phyloP scores from a whole-genome alignment of 2,329 filamentous ascomycete species.

The Shiraia sp. region DNA sequence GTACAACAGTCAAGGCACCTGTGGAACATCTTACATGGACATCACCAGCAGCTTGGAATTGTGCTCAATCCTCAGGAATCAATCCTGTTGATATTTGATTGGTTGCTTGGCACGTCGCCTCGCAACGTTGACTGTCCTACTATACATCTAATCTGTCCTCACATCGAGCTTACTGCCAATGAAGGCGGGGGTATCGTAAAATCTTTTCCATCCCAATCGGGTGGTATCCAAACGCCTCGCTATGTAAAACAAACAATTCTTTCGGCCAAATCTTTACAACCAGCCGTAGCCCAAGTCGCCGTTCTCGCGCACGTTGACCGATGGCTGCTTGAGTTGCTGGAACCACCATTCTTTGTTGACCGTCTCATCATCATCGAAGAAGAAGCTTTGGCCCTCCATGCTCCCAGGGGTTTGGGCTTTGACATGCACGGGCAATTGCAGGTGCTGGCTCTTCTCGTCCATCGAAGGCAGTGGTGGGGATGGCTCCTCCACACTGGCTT shows the following conservation, averaged over 20 bases:
- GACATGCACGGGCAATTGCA: constrained; percentile 29
- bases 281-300: constrained; percentile 44
- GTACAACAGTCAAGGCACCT: no score
- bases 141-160: constrained; percentile 26
- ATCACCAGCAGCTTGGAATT: no score
- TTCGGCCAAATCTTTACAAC: constrained; percentile 31
- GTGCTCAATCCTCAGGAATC: no score
- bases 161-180: constrained; percentile 16
- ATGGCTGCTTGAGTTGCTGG: constrained; percentile 42
- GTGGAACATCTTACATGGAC: no score
- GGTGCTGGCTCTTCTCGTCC: constrained; percentile 20
- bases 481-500: constrained; percentile 47
- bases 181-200: constrained; percentile 37
- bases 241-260: constrained; percentile 26
- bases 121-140: neutral
- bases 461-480: constrained; percentile 31
- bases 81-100: no score
- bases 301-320: constrained; percentile 42
- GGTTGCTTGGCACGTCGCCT: neutral
- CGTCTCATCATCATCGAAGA: constrained; percentile 45
- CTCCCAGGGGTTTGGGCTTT: constrained; percentile 34
- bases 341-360: constrained; percentile 48
- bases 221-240: constrained; percentile 34
- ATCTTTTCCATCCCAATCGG: constrained; percentile 12
- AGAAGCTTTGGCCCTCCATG: constrained; percentile 48